A percentile compares a stretch with the other conserved stretches of the same genome.
These are phyloP conservation scores for Rhododendron williamsianum DNA, from an alignment of 148 eudicot species.

Conservation along the genomic window DNA sequence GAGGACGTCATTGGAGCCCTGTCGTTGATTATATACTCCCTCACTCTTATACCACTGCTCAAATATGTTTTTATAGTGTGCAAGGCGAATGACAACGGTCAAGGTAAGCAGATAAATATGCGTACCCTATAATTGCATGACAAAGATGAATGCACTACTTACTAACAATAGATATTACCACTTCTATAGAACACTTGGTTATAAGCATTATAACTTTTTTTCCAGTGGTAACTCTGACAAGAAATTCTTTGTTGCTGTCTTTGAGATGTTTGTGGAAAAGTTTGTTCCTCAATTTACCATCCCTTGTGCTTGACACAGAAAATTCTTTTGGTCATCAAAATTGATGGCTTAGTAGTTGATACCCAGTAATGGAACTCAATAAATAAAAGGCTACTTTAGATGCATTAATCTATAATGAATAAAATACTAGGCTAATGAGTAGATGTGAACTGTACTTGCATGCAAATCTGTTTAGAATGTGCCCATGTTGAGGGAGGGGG, in stretches of 20 bases:
- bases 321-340: neutral
- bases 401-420: neutral
- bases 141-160: neutral
- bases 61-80: conserved; percentile 93
- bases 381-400: neutral
- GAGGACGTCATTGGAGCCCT: conserved; percentile 96
- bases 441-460: neutral
- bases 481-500: neutral
- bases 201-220: neutral
- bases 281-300: neutral
- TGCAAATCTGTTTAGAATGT: neutral
- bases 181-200: neutral
- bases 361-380: neutral
- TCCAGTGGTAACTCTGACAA: neutral
- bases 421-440: neutral
- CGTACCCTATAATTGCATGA: neutral
- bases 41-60: conserved; percentile 80
- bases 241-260: neutral
- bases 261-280: neutral
- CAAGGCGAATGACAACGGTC: conserved; percentile 88
- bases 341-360: neutral
- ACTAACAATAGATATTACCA: neutral
- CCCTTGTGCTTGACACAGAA: neutral
- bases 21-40: conserved; percentile 90
- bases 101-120: conserved; percentile 49